Base-by-base conservation (phyloP, 1,284 basidiomycete genomes). In the Amylostereum areolatum region DNA sequence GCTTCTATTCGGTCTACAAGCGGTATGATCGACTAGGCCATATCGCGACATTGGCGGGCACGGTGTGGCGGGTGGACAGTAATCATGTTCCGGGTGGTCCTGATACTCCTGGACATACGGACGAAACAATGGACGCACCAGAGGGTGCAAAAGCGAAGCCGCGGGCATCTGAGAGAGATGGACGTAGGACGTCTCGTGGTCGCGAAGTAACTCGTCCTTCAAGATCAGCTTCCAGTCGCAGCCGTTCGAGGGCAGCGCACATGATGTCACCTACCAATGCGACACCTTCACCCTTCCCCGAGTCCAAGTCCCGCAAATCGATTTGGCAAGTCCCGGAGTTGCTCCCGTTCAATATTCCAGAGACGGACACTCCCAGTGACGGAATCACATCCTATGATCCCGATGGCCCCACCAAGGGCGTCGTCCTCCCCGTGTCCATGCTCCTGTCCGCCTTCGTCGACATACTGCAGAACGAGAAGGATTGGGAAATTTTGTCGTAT, bases 401-500 rank as follows among this genome's bases (percentile, higher is more conserved):
- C 12, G 67, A 71, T n/a, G 75, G 72, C 40, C 68, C 80, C 1
- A 69, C 70, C 31, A 65, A 69, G 2, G 57, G 63, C 33, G 63
- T 74, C 10, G 73, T 93, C 57, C 72, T 99, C 2, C 90, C 89
- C 0, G 75, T 94, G 2, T 94, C 93, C 2, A 70, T 78, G 41
- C 96, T 97, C 59, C 74, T 98, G 9, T 66, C 67, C 3, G 76
- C 78, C 12, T 62, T 97, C 39, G 73, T 86, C 51, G 73, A 73
- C 2, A 77, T 98, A 48, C 68, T 99, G 42, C 78, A 85, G 51
- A 74, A 72, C 35, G 92, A 94, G 62, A 79, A 73, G 43, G 92
- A 89, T 55, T 99, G 97, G 96, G 97, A 99, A 58, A 74, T 99
- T 33, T 74, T 98, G 11, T 93, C 93, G 3, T 99, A 97, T 61